These are phyloP conservation scores for Nemania bipapillata DNA, from an alignment of 2,329 filamentous ascomycete genomes.

Conservation along the genomic window DNA sequence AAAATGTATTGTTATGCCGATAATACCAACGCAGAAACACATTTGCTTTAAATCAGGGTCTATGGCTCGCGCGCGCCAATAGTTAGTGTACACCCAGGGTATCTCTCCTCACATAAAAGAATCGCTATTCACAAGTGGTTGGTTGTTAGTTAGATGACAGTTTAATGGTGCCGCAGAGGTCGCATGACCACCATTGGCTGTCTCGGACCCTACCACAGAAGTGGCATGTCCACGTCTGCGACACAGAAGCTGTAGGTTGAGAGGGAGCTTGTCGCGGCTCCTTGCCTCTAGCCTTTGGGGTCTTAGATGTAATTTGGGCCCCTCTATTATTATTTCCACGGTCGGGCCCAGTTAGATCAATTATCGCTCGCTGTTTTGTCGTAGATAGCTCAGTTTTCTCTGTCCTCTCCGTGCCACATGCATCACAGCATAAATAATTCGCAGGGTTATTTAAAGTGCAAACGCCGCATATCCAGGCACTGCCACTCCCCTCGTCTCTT, in stretches of 20 bases:
- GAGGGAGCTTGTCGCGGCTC: conserved; percentile 22
- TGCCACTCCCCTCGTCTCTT: conserved; percentile 13
- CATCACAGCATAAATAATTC: conserved; percentile 65
- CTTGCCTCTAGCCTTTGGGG: conserved; percentile 18
- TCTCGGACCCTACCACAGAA: conserved; percentile 65
- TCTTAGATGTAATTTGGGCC: conserved; percentile 32
- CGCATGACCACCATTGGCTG: conserved; percentile 67
- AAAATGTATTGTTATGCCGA: not conserved
- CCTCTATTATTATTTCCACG: conserved; percentile 9
- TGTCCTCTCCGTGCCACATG: conserved; percentile 61
- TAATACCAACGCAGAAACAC: not conserved
- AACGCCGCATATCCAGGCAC: conserved; percentile 63
- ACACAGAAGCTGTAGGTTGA: conserved; percentile 32
- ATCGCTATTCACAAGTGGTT: not conserved
- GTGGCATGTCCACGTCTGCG: conserved; percentile 62
- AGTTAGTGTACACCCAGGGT: not conserved
- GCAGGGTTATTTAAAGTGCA: conserved; percentile 69
- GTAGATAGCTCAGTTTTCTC: conserved; percentile 49
- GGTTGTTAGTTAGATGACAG: conserved; percentile 35
- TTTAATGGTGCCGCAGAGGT: conserved; percentile 66
- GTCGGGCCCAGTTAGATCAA: conserved; percentile 44
- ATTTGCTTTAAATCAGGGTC: not conserved
- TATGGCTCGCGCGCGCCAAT: not conserved
- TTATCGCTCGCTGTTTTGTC: conserved; percentile 42
- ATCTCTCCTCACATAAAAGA: not conserved